A percentile compares a stretch with the other conserved stretches of the same genome.
Evolutionary conservation across 306 rosid genomes (phyloP).

Genomic region (Prunus mongolica): DNA sequence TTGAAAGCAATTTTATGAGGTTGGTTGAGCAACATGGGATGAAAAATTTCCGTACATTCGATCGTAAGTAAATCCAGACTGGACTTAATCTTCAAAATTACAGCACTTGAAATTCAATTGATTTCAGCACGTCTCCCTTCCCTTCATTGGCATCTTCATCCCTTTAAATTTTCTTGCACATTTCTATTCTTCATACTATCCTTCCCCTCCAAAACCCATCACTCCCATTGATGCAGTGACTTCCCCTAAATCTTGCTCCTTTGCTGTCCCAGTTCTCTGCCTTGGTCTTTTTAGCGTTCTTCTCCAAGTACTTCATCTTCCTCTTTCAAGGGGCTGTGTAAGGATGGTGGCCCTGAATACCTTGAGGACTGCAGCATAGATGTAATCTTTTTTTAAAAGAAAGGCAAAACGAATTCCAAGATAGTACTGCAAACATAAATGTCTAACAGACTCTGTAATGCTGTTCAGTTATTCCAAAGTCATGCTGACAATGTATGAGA

Average conservation of each 20-base stretch:
- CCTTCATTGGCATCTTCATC: no score
- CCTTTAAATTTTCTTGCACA: not conserved
- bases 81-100: not conserved
- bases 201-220: not conserved
- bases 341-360: not conserved
- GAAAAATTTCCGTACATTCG: no score
- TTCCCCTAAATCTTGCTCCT: not conserved
- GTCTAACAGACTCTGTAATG: not conserved
- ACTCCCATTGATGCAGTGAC: not conserved
- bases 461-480: not conserved
- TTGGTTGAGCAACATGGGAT: no score
- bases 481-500: not conserved
- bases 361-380: not conserved
- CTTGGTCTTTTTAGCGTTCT: not conserved
- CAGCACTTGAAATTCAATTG: not conserved
- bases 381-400: not conserved
- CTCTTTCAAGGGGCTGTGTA: constrained; percentile 1
- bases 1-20: no score
- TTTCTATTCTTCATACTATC: not conserved
- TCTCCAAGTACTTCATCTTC: not conserved
- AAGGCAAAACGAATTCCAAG: not conserved
- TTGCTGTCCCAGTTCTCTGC: not conserved
- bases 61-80: no score
- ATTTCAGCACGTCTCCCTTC: not conserved
- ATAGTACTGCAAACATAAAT: no score